A percentile compares a stretch with the other conserved stretches of the same genome.
Evolutionary conservation across 2,329 filamentous ascomycete genomes (phyloP).

Genomic region (Apiospora saccharicola): DNA sequence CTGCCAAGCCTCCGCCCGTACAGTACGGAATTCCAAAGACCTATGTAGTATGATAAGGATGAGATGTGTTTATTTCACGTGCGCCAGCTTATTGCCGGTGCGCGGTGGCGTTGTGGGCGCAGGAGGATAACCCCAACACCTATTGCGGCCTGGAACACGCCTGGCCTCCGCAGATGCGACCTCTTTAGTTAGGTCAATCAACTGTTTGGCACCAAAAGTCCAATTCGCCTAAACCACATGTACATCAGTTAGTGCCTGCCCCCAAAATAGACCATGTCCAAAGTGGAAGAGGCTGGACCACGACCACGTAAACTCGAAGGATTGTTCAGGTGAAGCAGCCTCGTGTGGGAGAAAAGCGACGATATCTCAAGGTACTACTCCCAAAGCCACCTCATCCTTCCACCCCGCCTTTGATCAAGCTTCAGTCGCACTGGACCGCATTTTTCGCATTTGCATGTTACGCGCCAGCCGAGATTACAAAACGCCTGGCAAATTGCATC

Average conservation of each 20-base stretch:
- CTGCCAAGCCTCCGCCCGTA: background rate
- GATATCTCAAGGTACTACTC: background rate
- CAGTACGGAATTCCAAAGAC: background rate
- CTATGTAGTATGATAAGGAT: background rate
- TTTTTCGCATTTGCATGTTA: background rate
- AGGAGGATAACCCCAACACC: background rate
- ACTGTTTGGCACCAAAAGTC: background rate
- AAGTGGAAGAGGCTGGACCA: constrained; percentile 10
- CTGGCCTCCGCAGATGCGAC: background rate
- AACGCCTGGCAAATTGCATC: background rate
- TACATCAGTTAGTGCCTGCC: background rate
- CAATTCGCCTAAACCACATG: background rate
- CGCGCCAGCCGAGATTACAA: background rate
- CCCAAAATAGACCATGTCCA: background rate
- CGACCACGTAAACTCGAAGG: background rate
- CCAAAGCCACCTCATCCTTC: background rate
- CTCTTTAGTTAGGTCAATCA: background rate
- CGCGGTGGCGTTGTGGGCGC: too few relatives aligned
- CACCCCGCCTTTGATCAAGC: background rate
- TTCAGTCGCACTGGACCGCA: background rate
- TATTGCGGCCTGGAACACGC: background rate
- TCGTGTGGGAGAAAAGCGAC: background rate
- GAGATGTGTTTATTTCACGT: constrained; percentile 14
- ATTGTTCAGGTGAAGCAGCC: background rate
- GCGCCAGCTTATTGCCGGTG: background rate